Evolutionary conservation across 495 filamentous ascomycete species (phyloP), one percentile per base, ranked within the genome.

Genomic region (Annulohypoxylon maeteangense): DNA sequence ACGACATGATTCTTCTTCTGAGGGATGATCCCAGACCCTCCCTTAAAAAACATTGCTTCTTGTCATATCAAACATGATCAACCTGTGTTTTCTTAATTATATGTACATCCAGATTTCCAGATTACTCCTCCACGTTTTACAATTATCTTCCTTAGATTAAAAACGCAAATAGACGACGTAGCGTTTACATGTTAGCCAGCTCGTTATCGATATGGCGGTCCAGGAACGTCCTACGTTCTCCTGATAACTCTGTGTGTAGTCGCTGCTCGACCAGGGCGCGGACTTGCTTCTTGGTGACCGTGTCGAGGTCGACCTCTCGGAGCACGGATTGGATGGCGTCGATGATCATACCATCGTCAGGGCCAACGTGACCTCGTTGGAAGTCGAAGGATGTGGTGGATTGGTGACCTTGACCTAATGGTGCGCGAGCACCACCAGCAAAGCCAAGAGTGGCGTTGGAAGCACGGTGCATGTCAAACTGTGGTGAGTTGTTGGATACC

Each of bases 261-360:
- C 93, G 86, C 80, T 97, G 93, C 82, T 99, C 95, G 25, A 97
- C 93, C 53, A 98, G 85, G 11, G 91, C 94, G 54, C 93, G 87
- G 61, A 95, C 92, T 85, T 98, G 95, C 82, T 98, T 99, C 89
- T 99, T 99, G 16, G 95, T 99, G 32, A 99, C 93, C 14, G 85
- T 94, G 78, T 99, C 95, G 20, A 99, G 81, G 81, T 99, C 94
- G 2, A 97, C 94, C 75, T 97, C 95, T n/a, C 86, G 81, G 66
- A 99, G 82, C 75, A 93, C 93, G 54, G 82, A 79, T 71, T 92
- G 91, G 66, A 98, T 93, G 10, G 91, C 91, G 58, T 97, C 92
- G 44, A 91, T 83, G 62, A 99, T 98, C 64, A 80, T 81, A 57
- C 91, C 89, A 72, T 90, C 88, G 61, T 93, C 91, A 3, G 92